phyloP scores from a whole-genome alignment of 345 rosid species.

The Hibiscus trionum region DNA sequence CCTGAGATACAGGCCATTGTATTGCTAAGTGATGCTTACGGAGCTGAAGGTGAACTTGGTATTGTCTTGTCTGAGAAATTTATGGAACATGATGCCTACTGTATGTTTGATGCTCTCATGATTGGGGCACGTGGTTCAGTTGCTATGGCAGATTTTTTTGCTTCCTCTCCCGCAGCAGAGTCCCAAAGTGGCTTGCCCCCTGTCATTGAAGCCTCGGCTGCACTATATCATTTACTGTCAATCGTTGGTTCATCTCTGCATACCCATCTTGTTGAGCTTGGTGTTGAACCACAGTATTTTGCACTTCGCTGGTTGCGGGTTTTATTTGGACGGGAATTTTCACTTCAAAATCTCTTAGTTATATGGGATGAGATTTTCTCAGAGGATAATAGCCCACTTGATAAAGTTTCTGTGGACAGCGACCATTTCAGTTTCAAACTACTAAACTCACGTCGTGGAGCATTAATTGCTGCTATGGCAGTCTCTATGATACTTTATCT shows the following conservation, averaged over 20 bases:
- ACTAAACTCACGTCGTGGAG: constrained; percentile 66
- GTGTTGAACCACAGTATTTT: constrained; percentile 96
- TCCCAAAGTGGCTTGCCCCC: constrained; percentile 65
- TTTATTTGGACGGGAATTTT: constrained; percentile 84
- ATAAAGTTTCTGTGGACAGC: constrained; percentile 21
- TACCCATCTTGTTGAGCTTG: constrained; percentile 80
- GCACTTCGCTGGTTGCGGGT: constrained; percentile 94
- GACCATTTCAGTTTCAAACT: constrained; percentile 36
- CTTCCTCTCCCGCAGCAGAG: constrained; percentile 41
- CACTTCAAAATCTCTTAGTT: constrained; percentile 59
- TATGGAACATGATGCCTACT: constrained; percentile 95
- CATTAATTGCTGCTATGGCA: constrained; percentile 61
- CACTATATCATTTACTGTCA: constrained; percentile 66
- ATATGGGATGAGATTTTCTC: constrained; percentile 94
- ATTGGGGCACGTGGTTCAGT: constrained; percentile 67
- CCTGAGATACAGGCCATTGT: constrained; percentile 65
- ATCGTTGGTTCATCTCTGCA: constrained; percentile 76
- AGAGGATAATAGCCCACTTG: constrained; percentile 41
- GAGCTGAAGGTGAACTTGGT: constrained; percentile 97
- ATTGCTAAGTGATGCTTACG: constrained; percentile 81
- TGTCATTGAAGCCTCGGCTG: constrained; percentile 82
- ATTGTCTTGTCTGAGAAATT: constrained; percentile 90
- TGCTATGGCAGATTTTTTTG: constrained; percentile 76
- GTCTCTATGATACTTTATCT: constrained; percentile 77
- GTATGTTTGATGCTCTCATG: constrained; percentile 96